A percentile compares a stretch with the other conserved stretches of the same genome.
phyloP scores from a whole-genome alignment of 2,329 filamentous ascomycete genomes.

The Zymoseptoria passerinii region DNA sequence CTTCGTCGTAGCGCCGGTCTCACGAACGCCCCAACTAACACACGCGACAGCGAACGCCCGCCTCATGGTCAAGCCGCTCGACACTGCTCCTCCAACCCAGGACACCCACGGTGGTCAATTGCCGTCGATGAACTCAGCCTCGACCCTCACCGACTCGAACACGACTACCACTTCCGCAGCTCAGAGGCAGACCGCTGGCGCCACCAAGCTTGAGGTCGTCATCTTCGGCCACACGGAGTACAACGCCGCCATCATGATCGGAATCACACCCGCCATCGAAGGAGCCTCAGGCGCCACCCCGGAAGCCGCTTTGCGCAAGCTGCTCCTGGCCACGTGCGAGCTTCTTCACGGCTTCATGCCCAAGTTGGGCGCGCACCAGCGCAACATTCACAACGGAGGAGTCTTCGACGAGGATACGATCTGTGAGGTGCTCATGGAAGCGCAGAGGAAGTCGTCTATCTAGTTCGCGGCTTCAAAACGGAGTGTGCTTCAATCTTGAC shows the following conservation, averaged over 20 bases:
- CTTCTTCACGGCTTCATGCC: slow-evolving; percentile 16
- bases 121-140: not conserved
- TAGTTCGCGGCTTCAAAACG: not conserved
- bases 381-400: slow-evolving; percentile 23
- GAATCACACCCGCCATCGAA: slow-evolving; percentile 20
- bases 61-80: slow-evolving; percentile 11
- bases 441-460: slow-evolving; percentile 5
- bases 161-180: not conserved
- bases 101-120: not conserved
- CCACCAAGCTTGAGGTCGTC: slow-evolving; percentile 13
- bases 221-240: slow-evolving; percentile 14
- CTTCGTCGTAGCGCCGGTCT: not conserved
- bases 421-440: slow-evolving; percentile 7
- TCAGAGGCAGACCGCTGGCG: not conserved
- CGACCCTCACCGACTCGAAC: not conserved
- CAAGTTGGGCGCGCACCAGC: slow-evolving; percentile 18
- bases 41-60: slow-evolving; percentile 16
- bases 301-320: slow-evolving; percentile 19
- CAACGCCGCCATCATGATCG: slow-evolving; percentile 17
- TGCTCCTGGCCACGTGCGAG: slow-evolving; percentile 20
- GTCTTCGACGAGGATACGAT: slow-evolving; percentile 20
- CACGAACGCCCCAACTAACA: slow-evolving; percentile 1
- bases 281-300: slow-evolving; percentile 10
- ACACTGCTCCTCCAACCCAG: not conserved
- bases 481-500: too few species aligned